Percentiles rank a stretch among this genome's conserved stretches.
These are phyloP conservation scores for Backusella luteola DNA, from an alignment of 192 early-diverging fungal species.

Conservation along the genomic window DNA sequence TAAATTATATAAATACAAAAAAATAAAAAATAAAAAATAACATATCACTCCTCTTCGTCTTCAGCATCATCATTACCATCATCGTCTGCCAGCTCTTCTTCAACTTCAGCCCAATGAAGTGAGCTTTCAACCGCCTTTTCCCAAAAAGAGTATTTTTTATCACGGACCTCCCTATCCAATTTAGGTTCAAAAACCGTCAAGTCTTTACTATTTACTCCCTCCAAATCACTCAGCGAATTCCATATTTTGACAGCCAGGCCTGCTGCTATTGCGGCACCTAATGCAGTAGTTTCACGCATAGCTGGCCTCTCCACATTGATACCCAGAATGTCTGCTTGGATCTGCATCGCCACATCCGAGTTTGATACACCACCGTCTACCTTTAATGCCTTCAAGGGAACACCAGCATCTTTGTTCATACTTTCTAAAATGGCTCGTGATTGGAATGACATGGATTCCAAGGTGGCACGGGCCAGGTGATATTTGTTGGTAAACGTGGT, in stretches of 20 bases:
- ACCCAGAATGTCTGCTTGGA: conserved; percentile 81
- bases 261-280: conserved; percentile 90
- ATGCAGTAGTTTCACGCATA: conserved; percentile 90
- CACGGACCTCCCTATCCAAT: conserved; percentile 50
- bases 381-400: conserved; percentile 66
- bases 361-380: conserved; percentile 92
- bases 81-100: neutral
- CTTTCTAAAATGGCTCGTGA: conserved; percentile 82
- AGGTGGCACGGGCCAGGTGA: conserved; percentile 84
- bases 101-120: conserved; percentile 52
- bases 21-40: neutral
- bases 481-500: conserved; percentile 88
- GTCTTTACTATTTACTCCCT: conserved; percentile 53
- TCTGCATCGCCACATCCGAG: conserved; percentile 86
- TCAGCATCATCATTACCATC: neutral
- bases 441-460: conserved; percentile 91
- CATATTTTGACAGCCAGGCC: conserved; percentile 55
- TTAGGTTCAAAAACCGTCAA: conserved; percentile 41
- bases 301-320: conserved; percentile 77
- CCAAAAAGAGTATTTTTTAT: conserved; percentile 62
- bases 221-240: conserved; percentile 49
- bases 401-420: conserved; percentile 77
- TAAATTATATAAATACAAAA: neutral
- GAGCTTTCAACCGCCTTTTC: conserved; percentile 73
- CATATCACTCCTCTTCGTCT: neutral